Conservation (phyloP, 148 eudicot genomes). For the Spergularia bocconei region DNA sequence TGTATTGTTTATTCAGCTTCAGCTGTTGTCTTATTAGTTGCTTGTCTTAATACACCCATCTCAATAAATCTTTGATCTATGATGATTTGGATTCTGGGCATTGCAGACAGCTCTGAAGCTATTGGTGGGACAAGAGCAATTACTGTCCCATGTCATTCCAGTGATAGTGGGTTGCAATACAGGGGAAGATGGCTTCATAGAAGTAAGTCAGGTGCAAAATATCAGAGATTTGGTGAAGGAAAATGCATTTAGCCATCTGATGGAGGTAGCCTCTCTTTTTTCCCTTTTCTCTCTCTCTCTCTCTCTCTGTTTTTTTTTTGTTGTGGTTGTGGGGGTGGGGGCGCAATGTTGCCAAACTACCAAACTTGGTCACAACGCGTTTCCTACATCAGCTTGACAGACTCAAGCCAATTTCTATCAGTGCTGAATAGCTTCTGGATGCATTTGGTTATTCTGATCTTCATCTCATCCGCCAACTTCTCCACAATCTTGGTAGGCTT, state of each 20-base stretch:
- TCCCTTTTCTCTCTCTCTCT: neutral
- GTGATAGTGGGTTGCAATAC: conserved; percentile 62
- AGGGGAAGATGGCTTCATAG: conserved; percentile 42
- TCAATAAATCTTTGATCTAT: neutral
- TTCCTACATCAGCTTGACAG: too few species aligned
- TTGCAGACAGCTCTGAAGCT: conserved; percentile 80
- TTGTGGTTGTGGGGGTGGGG: too few species aligned
- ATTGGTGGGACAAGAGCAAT: conserved; percentile 62
- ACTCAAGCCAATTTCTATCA: too few species aligned
- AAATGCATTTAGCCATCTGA: conserved; percentile 84
- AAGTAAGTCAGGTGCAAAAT: conserved; percentile 36
- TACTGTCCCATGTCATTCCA: conserved; percentile 53
- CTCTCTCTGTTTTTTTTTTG: neutral
- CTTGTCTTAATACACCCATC: neutral
- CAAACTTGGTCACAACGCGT: too few species aligned
- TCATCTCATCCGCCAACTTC: too few species aligned
- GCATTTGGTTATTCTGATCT: too few species aligned
- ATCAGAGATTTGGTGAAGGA: conserved; percentile 60
- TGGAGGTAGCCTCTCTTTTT: conserved; percentile 63
- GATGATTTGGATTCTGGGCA: conserved; percentile 21
- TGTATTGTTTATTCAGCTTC: neutral
- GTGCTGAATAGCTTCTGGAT: too few species aligned
- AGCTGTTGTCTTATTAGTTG: neutral
- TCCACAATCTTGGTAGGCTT: too few species aligned
- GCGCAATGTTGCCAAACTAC: too few species aligned